Evolutionary conservation across 2,329 filamentous ascomycete genomes (phyloP).

Genomic region (Trichoderma polysporum): DNA sequence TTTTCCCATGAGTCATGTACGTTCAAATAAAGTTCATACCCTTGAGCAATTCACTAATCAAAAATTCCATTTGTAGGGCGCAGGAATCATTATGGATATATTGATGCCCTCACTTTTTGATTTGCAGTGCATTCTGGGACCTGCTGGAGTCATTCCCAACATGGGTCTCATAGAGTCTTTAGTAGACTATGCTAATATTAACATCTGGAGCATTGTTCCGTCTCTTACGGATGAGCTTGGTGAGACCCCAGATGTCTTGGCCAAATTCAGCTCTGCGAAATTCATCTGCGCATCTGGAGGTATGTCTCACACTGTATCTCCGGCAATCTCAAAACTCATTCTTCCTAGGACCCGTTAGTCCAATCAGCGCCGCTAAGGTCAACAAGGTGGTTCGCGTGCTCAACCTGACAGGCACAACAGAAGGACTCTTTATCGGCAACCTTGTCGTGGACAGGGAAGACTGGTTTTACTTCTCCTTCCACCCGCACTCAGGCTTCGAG

Average conservation of each 20-base stretch:
- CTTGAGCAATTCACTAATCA: background rate
- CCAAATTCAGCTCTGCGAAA: slow-evolving; percentile 34
- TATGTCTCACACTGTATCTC: no score
- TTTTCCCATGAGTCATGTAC: slow-evolving; percentile 38
- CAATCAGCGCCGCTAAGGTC: background rate
- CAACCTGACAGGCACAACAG: slow-evolving; percentile 37
- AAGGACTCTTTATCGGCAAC: slow-evolving; percentile 38
- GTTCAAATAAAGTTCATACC: background rate
- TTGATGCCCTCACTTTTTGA: slow-evolving; percentile 38
- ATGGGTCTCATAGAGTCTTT: slow-evolving; percentile 36
- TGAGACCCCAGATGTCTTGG: slow-evolving; percentile 32
- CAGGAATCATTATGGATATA: slow-evolving; percentile 44
- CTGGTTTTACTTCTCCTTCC: slow-evolving; percentile 37
- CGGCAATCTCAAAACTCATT: no score
- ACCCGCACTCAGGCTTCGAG: slow-evolving; percentile 37
- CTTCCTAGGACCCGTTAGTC: background rate
- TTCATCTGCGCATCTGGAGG: slow-evolving; percentile 38
- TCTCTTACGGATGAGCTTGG: slow-evolving; percentile 37
- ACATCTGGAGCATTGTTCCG: slow-evolving; percentile 41
- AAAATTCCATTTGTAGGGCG: slow-evolving; percentile 30
- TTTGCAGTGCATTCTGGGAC: slow-evolving; percentile 39
- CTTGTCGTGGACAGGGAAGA: slow-evolving; percentile 29
- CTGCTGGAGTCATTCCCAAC: slow-evolving; percentile 36
- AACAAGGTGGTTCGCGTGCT: slow-evolving; percentile 24
- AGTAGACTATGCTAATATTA: slow-evolving; percentile 35